A percentile compares a stretch with the other conserved stretches of the same genome.
Evolutionary conservation across 164 flowering plant genomes (phyloP).

Genomic region (Chloranthus sessilifolius): DNA sequence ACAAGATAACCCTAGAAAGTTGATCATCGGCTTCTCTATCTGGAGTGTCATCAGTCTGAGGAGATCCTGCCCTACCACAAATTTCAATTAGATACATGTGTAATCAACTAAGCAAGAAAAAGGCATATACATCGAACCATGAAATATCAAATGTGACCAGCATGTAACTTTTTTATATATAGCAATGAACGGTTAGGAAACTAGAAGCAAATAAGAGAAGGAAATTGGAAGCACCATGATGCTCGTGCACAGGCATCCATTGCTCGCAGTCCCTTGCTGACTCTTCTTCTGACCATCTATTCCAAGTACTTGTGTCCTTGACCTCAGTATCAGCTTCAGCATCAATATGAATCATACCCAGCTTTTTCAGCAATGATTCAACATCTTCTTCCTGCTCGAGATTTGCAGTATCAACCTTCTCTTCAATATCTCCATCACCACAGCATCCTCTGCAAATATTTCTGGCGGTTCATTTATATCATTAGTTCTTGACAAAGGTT

Average conservation of each 20-base stretch:
- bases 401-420: constrained; percentile 38
- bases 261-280: constrained; percentile 51
- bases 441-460: constrained; percentile 13
- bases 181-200: too few relatives aligned
- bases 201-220: constrained; percentile 1
- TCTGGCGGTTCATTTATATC: constrained; percentile 18
- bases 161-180: too few relatives aligned
- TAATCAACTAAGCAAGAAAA: not conserved
- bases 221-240: constrained; percentile 36
- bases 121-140: not conserved
- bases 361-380: constrained; percentile 62
- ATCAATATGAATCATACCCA: constrained; percentile 68
- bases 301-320: constrained; percentile 66
- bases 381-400: constrained; percentile 53
- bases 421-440: constrained; percentile 32
- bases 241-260: constrained; percentile 86
- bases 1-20: constrained; percentile 51
- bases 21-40: constrained; percentile 60
- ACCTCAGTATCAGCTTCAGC: constrained; percentile 54
- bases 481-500: constrained; percentile 32
- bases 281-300: constrained; percentile 85
- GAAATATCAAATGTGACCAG: not conserved
- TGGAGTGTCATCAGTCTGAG: constrained; percentile 22
- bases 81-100: not conserved
- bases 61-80: constrained; percentile 13